Evolutionary conservation across 1,284 basidiomycete species (phyloP).

Genomic region (Trichosporon inkin): DNA sequence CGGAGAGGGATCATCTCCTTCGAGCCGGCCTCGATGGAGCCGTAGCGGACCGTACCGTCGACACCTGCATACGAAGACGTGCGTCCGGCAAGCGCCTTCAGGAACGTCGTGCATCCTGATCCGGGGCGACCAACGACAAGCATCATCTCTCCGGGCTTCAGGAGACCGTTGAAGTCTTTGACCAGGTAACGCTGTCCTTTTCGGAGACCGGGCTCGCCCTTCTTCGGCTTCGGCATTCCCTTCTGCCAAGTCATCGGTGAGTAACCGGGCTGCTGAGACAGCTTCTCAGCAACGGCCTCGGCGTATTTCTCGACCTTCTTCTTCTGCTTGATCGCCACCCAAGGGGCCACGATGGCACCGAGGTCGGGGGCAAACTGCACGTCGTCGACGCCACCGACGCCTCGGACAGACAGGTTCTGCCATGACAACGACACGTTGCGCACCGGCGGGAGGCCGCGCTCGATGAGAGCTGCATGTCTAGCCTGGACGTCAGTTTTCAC

Average conservation of each 20-base stretch:
- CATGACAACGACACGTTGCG: slow-evolving; percentile 33
- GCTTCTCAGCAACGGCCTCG: slow-evolving; percentile 20
- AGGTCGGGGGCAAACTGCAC: slow-evolving; percentile 40
- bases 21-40: slow-evolving; percentile 32
- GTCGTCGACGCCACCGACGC: slow-evolving; percentile 38
- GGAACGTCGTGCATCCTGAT: slow-evolving; percentile 52
- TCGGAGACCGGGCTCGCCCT: slow-evolving; percentile 30
- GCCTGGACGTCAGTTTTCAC: slow-evolving; percentile 1
- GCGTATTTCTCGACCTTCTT: slow-evolving; percentile 28
- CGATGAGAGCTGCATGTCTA: slow-evolving; percentile 12
- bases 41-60: slow-evolving; percentile 51
- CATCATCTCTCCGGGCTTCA: slow-evolving; percentile 47
- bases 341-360: slow-evolving; percentile 36
- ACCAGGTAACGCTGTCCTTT: slow-evolving; percentile 43
- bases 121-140: slow-evolving; percentile 50
- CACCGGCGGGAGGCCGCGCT: slow-evolving; percentile 11
- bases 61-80: slow-evolving; percentile 49
- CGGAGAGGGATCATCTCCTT: slow-evolving; percentile 15
- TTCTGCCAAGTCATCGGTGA: slow-evolving; percentile 24
- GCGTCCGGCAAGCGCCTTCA: slow-evolving; percentile 51
- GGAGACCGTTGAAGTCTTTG: slow-evolving; percentile 38
- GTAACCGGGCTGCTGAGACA: slow-evolving; percentile 12
- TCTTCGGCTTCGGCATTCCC: slow-evolving; percentile 24
- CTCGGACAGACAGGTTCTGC: slow-evolving; percentile 37
- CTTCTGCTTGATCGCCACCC: slow-evolving; percentile 34